Evolutionary conservation across 2,329 filamentous ascomycete species (phyloP).

Genomic region (Graphilbum ipis-grandicollis): DNA sequence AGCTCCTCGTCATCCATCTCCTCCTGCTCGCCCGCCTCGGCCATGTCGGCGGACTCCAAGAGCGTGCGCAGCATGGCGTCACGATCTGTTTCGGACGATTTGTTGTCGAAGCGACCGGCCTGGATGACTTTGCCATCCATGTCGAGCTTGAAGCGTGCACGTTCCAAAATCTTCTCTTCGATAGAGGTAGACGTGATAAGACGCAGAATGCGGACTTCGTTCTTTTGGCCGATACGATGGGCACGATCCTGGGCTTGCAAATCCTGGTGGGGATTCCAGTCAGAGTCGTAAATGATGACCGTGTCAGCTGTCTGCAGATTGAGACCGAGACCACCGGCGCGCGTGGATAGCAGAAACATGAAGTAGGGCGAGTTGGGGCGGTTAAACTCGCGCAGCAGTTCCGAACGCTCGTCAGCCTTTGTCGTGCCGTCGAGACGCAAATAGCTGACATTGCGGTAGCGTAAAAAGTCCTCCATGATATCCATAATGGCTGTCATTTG

Average conservation of each 20-base stretch:
- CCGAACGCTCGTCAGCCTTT: conserved; percentile 92
- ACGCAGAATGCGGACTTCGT: conserved; percentile 90
- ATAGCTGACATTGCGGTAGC: conserved; percentile 68
- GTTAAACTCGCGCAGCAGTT: conserved; percentile 79
- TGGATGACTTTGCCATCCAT: conserved; percentile 99
- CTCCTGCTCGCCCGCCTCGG: conserved; percentile 58
- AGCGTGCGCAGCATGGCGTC: conserved; percentile 91
- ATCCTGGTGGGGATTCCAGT: conserved; percentile 99
- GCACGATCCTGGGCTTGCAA: conserved; percentile 98
- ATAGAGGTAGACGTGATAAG: conserved; percentile 94
- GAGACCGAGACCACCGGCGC: conserved; percentile 91
- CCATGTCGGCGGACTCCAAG: conserved; percentile 64
- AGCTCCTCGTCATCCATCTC: conserved; percentile 98
- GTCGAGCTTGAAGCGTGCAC: conserved; percentile 92
- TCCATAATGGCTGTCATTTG: conserved; percentile 99
- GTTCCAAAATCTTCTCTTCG: conserved; percentile 95
- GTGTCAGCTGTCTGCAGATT: conserved; percentile 97
- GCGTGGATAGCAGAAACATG: conserved; percentile 95
- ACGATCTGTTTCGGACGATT: conserved; percentile 94
- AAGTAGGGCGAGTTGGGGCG: conserved; percentile 82
- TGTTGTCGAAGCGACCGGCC: conserved; percentile 98
- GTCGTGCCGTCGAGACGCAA: conserved; percentile 91
- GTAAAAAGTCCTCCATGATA: conserved; percentile 97
- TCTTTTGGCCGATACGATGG: conserved; percentile 99
- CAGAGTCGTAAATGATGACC: conserved; percentile 98